These are phyloP conservation scores for Trametes punicea DNA, from an alignment of 768 basidiomycete species.

Conservation along the genomic window DNA sequence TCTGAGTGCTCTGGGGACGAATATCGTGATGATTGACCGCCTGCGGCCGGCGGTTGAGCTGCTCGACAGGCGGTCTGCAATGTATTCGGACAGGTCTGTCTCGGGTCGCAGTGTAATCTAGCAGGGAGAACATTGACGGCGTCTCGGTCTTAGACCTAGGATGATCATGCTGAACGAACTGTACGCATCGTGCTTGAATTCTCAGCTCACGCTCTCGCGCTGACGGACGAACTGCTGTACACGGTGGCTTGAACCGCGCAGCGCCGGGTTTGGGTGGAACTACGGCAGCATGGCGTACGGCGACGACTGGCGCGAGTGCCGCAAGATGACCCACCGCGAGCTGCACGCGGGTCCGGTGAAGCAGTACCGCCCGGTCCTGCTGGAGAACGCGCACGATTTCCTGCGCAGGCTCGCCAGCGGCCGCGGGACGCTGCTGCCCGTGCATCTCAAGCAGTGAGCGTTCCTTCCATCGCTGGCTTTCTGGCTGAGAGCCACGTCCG, in stretches of 20 bases:
- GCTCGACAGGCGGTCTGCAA: conserved; percentile 26
- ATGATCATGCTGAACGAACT: conserved; percentile 18
- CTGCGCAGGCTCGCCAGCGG: neutral
- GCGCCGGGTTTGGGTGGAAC: conserved; percentile 14
- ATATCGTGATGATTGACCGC: conserved; percentile 25
- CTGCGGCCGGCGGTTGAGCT: conserved; percentile 24
- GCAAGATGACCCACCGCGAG: conserved; percentile 13
- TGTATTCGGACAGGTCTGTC: conserved; percentile 26
- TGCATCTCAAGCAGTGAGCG: conserved; percentile 6
- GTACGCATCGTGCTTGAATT: neutral
- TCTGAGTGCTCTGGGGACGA: conserved; percentile 18
- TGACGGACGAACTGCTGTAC: neutral
- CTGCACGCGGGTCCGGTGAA: conserved; percentile 4
- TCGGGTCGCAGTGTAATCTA: neutral
- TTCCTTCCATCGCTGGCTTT: neutral
- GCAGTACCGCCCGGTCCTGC: conserved; percentile 10
- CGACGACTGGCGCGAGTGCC: conserved; percentile 9
- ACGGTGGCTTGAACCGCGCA: too few species aligned
- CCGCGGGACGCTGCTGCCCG: neutral
- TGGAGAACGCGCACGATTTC: neutral
- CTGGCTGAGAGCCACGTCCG: neutral
- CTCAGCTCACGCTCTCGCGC: neutral
- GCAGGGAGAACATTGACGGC: neutral
- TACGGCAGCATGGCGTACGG: conserved; percentile 13
- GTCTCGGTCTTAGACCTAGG: neutral